phyloP scores from a whole-genome alignment of 306 rosid genomes.

The Herpetospermum pedunculosum region DNA sequence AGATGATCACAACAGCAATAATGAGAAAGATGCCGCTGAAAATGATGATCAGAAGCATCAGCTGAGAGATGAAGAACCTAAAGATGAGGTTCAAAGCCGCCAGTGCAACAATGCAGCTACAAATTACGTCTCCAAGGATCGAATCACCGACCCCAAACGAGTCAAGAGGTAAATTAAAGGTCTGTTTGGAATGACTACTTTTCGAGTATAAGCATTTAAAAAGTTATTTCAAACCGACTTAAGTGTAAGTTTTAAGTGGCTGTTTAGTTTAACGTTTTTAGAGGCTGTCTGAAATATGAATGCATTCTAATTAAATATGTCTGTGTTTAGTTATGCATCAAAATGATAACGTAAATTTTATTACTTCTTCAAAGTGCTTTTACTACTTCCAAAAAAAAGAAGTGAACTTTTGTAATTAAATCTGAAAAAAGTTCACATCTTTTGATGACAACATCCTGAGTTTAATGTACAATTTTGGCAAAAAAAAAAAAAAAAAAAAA shows the following conservation, averaged over 20 bases:
- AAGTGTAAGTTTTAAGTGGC: too few species aligned
- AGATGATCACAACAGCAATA: constrained; percentile 66
- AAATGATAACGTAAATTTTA: too few species aligned
- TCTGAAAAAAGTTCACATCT: neutral
- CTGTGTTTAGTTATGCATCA: too few species aligned
- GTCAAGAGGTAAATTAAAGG: constrained; percentile 76
- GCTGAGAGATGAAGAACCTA: constrained; percentile 46
- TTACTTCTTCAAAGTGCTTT: too few species aligned
- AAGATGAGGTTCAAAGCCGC: constrained; percentile 47
- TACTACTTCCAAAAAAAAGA: too few species aligned
- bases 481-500: neutral
- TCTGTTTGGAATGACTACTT: too few species aligned
- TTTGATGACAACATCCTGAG: neutral
- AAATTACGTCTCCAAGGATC: constrained; percentile 17
- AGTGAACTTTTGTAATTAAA: too few species aligned
- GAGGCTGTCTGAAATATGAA: too few species aligned
- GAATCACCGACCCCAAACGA: constrained; percentile 64
- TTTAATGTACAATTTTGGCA: neutral
- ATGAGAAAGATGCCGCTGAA: constrained; percentile 13
- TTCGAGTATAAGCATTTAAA: too few species aligned
- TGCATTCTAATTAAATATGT: too few species aligned
- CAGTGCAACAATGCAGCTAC: constrained; percentile 26
- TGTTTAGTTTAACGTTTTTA: too few species aligned
- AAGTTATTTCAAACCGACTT: too few species aligned
- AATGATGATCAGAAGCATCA: constrained; percentile 5